These are phyloP conservation scores for Paratinospora sagittata DNA, from an alignment of 164 flowering plant genomes.

Conservation along the genomic window DNA sequence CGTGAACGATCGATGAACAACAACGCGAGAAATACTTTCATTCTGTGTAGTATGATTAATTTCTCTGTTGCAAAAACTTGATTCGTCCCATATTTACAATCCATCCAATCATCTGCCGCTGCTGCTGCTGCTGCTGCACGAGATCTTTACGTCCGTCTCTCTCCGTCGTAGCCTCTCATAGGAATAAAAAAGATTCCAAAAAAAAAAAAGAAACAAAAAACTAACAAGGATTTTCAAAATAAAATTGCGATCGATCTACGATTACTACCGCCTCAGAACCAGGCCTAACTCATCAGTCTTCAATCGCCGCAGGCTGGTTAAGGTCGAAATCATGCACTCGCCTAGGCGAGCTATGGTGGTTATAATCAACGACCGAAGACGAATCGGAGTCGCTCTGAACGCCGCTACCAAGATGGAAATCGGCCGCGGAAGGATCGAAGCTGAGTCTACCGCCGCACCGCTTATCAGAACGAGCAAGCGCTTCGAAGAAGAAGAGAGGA, in stretches of 20 bases:
- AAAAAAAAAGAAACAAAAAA: not conserved
- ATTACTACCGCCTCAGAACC: not conserved
- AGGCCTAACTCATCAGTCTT: constrained; percentile 28
- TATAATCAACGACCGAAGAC: constrained; percentile 36
- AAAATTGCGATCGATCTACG: not conserved
- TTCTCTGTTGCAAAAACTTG: constrained; percentile 13
- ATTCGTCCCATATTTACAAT: constrained; percentile 16
- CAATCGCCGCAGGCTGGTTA: constrained; percentile 45
- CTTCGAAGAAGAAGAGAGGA: constrained; percentile 37
- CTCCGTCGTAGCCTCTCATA: not conserved
- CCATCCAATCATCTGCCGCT: constrained; percentile 6
- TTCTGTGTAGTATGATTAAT: not conserved
- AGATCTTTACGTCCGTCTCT: not conserved
- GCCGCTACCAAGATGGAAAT: constrained; percentile 17
- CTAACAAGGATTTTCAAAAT: not conserved
- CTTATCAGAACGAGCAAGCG: constrained; percentile 20
- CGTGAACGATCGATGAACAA: constrained; percentile 1
- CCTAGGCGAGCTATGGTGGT: constrained; percentile 21
- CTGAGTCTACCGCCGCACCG: not conserved
- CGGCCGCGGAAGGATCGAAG: not conserved
- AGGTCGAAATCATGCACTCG: constrained; percentile 39
- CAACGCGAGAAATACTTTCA: constrained; percentile 10
- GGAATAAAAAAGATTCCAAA: not conserved
- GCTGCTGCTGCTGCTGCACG: too few relatives aligned
- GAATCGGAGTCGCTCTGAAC: constrained; percentile 56